phyloP scores from a whole-genome alignment of 2,329 filamentous ascomycete genomes.

The Botryotinia narcissicola region DNA sequence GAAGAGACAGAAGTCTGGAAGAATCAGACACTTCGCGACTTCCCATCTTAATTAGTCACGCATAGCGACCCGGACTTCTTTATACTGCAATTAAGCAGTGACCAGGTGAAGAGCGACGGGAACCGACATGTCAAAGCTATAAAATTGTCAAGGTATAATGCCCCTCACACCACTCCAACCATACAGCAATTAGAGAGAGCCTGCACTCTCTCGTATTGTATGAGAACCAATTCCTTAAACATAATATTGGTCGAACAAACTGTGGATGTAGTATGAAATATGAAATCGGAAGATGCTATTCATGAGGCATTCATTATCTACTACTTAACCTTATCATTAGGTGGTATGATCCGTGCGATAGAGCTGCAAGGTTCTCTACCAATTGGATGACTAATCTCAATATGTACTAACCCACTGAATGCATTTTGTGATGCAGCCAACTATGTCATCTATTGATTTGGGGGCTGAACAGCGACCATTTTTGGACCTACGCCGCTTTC shows the following conservation, averaged over 20 bases:
- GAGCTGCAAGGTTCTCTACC: background rate
- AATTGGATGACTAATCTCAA: background rate
- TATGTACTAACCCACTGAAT: background rate
- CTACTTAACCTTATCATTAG: no score
- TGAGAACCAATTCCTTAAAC: background rate
- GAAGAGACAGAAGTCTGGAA: background rate
- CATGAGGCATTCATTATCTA: background rate
- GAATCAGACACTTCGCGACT: background rate
- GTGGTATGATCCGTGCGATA: background rate
- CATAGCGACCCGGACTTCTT: background rate
- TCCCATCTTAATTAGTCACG: background rate
- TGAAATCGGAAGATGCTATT: background rate
- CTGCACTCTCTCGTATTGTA: background rate
- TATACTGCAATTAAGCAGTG: background rate
- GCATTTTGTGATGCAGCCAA: background rate
- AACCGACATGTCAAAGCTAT: background rate
- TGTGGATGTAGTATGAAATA: background rate
- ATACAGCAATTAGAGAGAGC: background rate
- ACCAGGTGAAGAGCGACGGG: background rate
- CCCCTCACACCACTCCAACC: background rate
- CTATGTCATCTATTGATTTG: background rate
- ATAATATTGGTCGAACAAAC: background rate
- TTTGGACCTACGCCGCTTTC: background rate
- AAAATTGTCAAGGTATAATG: background rate
- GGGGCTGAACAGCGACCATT: background rate